Base-by-base conservation (phyloP, 768 basidiomycete genomes). In the Rhizopogon rudus region DNA sequence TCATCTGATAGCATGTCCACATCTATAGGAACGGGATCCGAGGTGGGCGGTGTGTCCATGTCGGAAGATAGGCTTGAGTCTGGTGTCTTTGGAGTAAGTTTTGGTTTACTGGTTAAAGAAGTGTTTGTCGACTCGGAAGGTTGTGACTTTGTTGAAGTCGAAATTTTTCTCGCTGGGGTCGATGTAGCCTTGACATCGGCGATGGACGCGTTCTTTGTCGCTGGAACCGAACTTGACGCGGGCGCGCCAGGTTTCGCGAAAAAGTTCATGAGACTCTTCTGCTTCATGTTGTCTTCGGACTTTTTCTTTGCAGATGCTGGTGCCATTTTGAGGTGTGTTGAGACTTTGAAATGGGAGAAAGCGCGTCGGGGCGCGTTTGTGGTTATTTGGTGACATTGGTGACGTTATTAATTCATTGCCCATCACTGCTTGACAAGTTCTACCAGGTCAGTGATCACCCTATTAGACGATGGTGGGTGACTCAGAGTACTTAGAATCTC, bases 231-330 rank as follows among this genome's bases (percentile, higher is more conserved):
- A 57, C 46, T 63, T 60, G 50, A 62, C 54, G 59, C 44, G 56
- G 49, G 25, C 67, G 25, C 9, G 5, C 35, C 35, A 51, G 16
- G 57, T 57, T 68, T 83, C 72, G 63, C 71, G 58, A 91, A 88
- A 71, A 82, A 91, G 4, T 83, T 80, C 66, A 82, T 83, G 8
- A 91, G 75, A 61, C 84, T 88, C 64, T 88, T 90, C 67, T 91
- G 89, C 60, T 86, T 88, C 69, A 75, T 67, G 45, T 71, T 67
- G 20, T 82, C 80, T 1, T 67, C 62, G 8, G 75, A 71, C 2
- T 65, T 52, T 59, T 76, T 77, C 54, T 69, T 66, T 51, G 76
- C 76, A 41, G 66, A 58, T 6, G 40, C 55, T 44, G 48, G 29
- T 48, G 55, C 43, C 25, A 53, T 44, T 16, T 42, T 33, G 50